Evolutionary conservation across 352 stramenopile species (phyloP).

Genomic region (Pythium volutum): DNA sequence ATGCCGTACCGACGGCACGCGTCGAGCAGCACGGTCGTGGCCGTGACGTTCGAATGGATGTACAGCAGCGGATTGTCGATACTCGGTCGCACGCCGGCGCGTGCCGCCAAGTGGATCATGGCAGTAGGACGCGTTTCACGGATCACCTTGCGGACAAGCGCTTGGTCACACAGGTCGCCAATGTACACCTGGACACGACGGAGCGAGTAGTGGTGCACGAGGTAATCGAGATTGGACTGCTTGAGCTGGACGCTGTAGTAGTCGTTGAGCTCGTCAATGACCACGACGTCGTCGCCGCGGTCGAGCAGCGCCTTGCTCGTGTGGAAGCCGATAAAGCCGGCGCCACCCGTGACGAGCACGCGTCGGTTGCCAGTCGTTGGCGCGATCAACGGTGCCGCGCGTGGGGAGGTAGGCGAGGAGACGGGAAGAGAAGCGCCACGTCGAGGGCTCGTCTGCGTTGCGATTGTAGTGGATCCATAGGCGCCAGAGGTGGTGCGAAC

Average conservation of each 20-base stretch:
- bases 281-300: constrained; percentile 91
- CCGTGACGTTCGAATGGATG: constrained; percentile 96
- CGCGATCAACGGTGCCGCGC: constrained; percentile 2
- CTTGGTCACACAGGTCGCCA: constrained; percentile 93
- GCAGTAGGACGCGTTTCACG: constrained; percentile 75
- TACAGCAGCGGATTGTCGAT: constrained; percentile 98
- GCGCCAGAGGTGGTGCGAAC: constrained; percentile 3
- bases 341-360: constrained; percentile 91
- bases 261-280: constrained; percentile 98
- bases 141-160: constrained; percentile 90
- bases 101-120: constrained; percentile 95
- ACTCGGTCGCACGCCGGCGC: constrained; percentile 95
- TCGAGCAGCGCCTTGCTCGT: constrained; percentile 87
- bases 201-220: constrained; percentile 49
- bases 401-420: constrained; percentile 2
- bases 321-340: constrained; percentile 98
- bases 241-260: constrained; percentile 99
- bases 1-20: constrained; percentile 87
- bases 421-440: neutral
- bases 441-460: constrained; percentile 6
- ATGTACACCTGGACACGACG: constrained; percentile 76
- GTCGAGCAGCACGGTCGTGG: constrained; percentile 93
- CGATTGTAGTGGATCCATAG: neutral
- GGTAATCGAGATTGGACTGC: constrained; percentile 90
- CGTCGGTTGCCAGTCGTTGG: constrained; percentile 9